These are phyloP conservation scores for Boletellus deceptivus DNA, from an alignment of 1,284 basidiomycete species.

Conservation along the genomic window DNA sequence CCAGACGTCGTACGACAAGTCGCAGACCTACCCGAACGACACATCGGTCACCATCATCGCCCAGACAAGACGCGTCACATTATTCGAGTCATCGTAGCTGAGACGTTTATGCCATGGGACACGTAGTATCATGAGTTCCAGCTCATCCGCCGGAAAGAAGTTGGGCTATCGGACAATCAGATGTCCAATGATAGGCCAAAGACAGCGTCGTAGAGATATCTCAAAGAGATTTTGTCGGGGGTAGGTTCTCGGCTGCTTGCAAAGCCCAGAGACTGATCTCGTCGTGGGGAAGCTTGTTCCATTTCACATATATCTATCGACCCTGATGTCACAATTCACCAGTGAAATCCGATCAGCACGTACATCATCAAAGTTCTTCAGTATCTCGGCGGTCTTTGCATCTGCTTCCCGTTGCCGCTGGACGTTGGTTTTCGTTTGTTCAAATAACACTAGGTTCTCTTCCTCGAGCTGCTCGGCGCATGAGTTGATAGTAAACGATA, in stretches of 20 bases:
- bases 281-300: constrained; percentile 56
- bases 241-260: constrained; percentile 52
- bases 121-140: no score
- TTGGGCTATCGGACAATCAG: no score
- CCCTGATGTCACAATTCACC: neutral
- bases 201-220: no score
- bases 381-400: constrained; percentile 41
- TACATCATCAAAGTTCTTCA: constrained; percentile 59
- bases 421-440: constrained; percentile 49
- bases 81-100: no score
- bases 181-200: no score
- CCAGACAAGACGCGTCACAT: no score
- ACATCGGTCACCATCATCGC: no score
- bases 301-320: constrained; percentile 49
- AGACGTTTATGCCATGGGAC: no score
- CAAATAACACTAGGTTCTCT: constrained; percentile 49
- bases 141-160: no score
- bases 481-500: neutral
- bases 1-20: no score
- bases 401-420: constrained; percentile 47
- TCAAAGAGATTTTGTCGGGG: constrained; percentile 23
- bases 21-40: no score
- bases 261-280: constrained; percentile 64
- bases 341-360: constrained; percentile 11
- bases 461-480: constrained; percentile 46